Evolutionary conservation across 164 flowering plant genomes (phyloP), one percentile per base, ranked within the genome.

Genomic region (Cinnamomum micranthum): DNA sequence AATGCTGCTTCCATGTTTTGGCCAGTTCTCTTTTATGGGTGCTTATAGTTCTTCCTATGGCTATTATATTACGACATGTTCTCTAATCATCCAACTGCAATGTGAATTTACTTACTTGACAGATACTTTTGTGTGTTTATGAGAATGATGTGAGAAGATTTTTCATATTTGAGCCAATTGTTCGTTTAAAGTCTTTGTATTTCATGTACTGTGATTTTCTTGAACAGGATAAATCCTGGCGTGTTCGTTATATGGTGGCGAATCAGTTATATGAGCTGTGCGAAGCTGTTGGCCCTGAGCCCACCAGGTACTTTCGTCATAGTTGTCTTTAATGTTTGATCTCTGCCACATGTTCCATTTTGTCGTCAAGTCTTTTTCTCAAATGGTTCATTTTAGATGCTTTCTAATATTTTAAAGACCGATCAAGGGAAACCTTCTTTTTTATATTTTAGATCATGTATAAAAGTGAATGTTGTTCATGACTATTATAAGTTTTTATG

Each of bases 221-320:
- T 74, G 76, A 58, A 35, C 84, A 95, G 99, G 99, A 95, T 75
- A 95, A 94, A 75, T 95, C 99, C 68, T 95, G 99, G 99, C 99
- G 99, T 82, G 99, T 95, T 52, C 92, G 99, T 17, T 95, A 95
- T 81, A 93, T 93, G 98, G 98, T 94, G 82, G 99, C 99, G n/a
- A 92, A 95, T 86, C 98, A 95, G 70, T 78, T 95, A 68, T 94
- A 95, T 75, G 99, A 95, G 81, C 88, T 95, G 59, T 95, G 99
- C 83, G 99, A 95, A 87, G 98, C 99, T 76, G 98, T 95, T 71
- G 99, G 99, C 51, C 97, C 97, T 77, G 99, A 93, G 71, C 92
- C 98, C 55, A 93, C 98, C 25, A 91, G 92, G 99, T 93, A 86
- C 28, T 65, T 69, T 27, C 3, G 19, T 25, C 25, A 24, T 47